Evolutionary conservation across 768 basidiomycete genomes (phyloP), one percentile per base, ranked within the genome.

Genomic region (Lactarius trivialis): DNA sequence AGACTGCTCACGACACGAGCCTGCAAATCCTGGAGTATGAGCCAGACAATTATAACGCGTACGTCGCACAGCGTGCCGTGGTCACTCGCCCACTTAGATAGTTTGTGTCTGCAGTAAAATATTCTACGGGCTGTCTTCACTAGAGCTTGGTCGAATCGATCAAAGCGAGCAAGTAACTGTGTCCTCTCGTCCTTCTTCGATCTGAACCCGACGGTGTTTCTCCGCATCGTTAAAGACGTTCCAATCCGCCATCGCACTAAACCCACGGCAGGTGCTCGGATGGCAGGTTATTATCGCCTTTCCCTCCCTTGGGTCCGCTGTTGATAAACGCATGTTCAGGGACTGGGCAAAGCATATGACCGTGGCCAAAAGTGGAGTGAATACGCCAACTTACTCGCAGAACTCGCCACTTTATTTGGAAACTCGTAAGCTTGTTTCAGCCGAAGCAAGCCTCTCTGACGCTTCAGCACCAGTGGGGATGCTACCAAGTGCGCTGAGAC

Each of bases 1-100:
- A 76, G 4, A 74, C 74, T 21, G 93, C 91, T 12, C 83, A 81
- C 63, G 81, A 86, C 65, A 81, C 85, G n/a, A 83, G 87, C 8
- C 71, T 76, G 48, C 80, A 84, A 65, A 85, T 86, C 9, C 75
- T 92, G 19, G 84, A 86, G 39, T 85, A 84, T 65, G 94, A 97
- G 60, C 80, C 86, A 1, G 81, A 84, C 48, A 93, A 93, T 69
- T 96, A 96, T 71, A 85, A 89, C 69, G 94, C 91, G 93, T 95
- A 71, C 69, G 88, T 80, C 24, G 34, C 39, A 32, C 15, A 21
- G 36, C 48, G 49, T 54, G 33, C 26, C 12, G 6, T 7, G 33
- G 49, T 33, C 55, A 33, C 21, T 14, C n/a, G 21, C 58, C 15
- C 34, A 4, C 37, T 34, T 65, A 60, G n/a, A 58, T 55, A 19